Base-by-base conservation (phyloP, 2,329 filamentous ascomycete genomes). In the Penicillium corylophilum region DNA sequence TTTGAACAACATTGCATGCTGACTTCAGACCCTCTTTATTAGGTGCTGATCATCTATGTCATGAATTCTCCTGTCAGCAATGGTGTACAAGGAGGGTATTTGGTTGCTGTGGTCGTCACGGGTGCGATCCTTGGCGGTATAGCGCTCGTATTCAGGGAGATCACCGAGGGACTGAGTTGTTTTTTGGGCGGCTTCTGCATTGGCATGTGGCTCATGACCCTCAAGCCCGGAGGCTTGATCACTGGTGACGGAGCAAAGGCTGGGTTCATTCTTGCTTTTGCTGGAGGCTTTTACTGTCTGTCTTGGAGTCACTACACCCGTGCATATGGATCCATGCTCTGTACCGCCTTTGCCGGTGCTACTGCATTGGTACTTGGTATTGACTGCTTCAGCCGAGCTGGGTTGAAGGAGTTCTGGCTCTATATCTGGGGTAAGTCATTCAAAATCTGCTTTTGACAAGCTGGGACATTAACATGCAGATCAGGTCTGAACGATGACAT, bases 341-440 rank as follows among this genome's bases (percentile, higher is more conserved):
- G 83, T 43, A 90, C 90, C 12, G 83, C 92, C 0, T 95, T 96
- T 66, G 81, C 84, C 4, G 93, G 93, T 7, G 87, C 90, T 3
- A 96, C 90, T 0, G 83, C 83, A 3, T 79, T 87, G 1, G 82
- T 95, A 13, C 73, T 97, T 2, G 93, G 93, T 2, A 88, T 97
- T 51, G 93, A 97, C 69, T 95, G 90, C 71, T 95, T 93, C 63
- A 93, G 86, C 64, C 80, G 85, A 56, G 90, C 91, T n/a, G 93
- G 93, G 0, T 76, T 95, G 62, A 96, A 96, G 70, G 93, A 97
- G 69, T 96, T 96, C 61, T 97, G 93, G 93, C 81, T 90, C 5
- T 97, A 95, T 68, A 79, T 95, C 33, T 97, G 93, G 93, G 77
- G 81, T 83, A 68, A 70, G 79, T 44, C 7, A 28, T n/a, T 20